These are phyloP conservation scores for Mesotaenium endlicherianum DNA, from an alignment of 139 green algal species.

Conservation along the genomic window DNA sequence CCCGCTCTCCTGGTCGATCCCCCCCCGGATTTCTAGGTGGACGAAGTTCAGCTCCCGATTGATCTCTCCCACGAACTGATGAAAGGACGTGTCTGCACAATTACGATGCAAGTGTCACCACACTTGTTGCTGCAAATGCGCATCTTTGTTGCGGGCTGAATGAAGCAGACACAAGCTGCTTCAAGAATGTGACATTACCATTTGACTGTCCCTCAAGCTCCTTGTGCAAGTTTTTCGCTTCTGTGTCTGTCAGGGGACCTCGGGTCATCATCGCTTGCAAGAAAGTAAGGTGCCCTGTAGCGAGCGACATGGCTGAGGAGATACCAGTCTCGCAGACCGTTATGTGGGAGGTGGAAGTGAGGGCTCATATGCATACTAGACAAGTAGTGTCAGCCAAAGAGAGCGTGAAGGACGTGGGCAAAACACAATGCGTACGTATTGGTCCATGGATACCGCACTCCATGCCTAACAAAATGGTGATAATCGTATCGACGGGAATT, in stretches of 20 bases:
- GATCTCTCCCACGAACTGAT: slow-evolving; percentile 5
- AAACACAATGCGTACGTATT: too few relatives aligned
- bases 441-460: too few relatives aligned
- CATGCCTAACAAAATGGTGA: too few relatives aligned
- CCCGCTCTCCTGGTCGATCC: background rate
- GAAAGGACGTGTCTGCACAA: slow-evolving; percentile 10
- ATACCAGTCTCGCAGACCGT: too few relatives aligned
- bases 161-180: background rate
- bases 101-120: background rate
- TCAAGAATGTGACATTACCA: background rate
- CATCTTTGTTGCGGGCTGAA: background rate
- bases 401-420: too few relatives aligned
- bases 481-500: too few relatives aligned
- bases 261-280: background rate
- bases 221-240: background rate
- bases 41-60: background rate
- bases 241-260: background rate
- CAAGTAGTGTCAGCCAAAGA: too few relatives aligned
- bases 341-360: too few relatives aligned
- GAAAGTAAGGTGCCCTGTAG: background rate
- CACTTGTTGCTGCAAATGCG: background rate
- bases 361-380: too few relatives aligned
- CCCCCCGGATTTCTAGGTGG: background rate
- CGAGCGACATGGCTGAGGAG: too few relatives aligned
- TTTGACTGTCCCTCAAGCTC: background rate